Evolutionary conservation across 2,329 filamentous ascomycete genomes (phyloP), one percentile per base, ranked within the genome.

Genomic region (Aspergillus melleus): DNA sequence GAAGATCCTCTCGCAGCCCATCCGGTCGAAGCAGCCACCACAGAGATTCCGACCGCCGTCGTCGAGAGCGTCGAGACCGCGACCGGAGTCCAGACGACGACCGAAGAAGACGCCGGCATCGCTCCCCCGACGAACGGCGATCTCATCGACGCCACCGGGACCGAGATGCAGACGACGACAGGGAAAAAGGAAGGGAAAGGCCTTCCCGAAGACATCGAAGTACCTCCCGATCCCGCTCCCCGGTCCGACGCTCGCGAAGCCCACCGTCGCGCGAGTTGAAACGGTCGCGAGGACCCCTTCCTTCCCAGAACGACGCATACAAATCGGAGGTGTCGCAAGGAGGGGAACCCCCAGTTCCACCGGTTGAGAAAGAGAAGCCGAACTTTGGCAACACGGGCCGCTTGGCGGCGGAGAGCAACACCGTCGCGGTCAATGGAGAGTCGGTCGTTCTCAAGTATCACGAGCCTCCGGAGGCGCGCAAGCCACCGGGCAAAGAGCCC

Each of bases 361-460:
- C 69, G 1, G 70, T 72, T 1, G 71, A 72, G 22, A 75, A 95
- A 71, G 89, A 98, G 74, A 93, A 92, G 75, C 90, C 93, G 46
- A 99, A 97, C 76, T 96, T 90, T 76, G 86, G 84, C 20, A 86
- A 83, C 36, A 92, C 92, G 0, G 95, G 95, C 29, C 81, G 90
- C 8, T 83, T 99, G 19, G 95, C 95, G 2, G 91, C 92, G 49
- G 92, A 92, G 64, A 92, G 92, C 54, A 98, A 99, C 74, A 87
- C 87, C 8, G 87, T 96, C 63, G 86, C 86, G 20, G 72, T 76
- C 10, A 67, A 69, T 42, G 75, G 74, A 69, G 91, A 91, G 59
- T 84, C 84, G 22, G 88, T 96, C 57, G 87, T 91, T 3, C 85
- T 99, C 51, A 98, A 98, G 80, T 99, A 99, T 76, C 91, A 97